phyloP scores from a whole-genome alignment of 1,284 basidiomycete genomes.

The Mycosarcoma maydis region DNA sequence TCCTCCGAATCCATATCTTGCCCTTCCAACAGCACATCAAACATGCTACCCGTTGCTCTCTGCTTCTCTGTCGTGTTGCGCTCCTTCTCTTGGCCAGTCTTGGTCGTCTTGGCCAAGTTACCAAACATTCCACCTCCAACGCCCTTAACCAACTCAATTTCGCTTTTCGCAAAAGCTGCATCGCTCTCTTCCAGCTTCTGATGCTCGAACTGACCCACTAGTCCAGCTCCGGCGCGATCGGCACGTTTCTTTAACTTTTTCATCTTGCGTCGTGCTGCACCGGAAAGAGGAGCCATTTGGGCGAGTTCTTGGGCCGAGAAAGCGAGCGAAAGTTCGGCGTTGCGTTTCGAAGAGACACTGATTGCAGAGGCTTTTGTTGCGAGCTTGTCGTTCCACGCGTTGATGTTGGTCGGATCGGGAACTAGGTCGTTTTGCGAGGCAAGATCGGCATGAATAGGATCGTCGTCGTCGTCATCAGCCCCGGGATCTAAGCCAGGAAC shows the following conservation, averaged over 20 bases:
- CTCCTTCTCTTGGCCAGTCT: not conserved
- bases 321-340: constrained; percentile 28
- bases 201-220: constrained; percentile 26
- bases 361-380: constrained; percentile 8
- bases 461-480: not conserved
- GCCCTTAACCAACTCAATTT: not conserved
- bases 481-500: constrained; percentile 22
- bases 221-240: constrained; percentile 36
- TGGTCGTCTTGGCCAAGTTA: not conserved
- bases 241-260: constrained; percentile 50
- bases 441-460: not conserved
- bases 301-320: constrained; percentile 36
- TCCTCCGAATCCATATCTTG: constrained; percentile 17
- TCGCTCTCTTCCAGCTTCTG: constrained; percentile 17
- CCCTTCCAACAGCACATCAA: constrained; percentile 29
- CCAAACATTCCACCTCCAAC: constrained; percentile 36
- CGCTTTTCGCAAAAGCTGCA: not conserved
- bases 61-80: not conserved
- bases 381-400: constrained; percentile 29
- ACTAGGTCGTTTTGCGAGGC: too few relatives aligned
- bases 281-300: constrained; percentile 22
- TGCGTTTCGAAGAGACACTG: constrained; percentile 16
- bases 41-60: constrained; percentile 38
- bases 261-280: constrained; percentile 20
- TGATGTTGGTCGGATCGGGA: too few relatives aligned